Evolutionary conservation across 805 yeast species (phyloP), one percentile per base, ranked within the genome.

Genomic region (Wickerhamomyces xylosicus): DNA sequence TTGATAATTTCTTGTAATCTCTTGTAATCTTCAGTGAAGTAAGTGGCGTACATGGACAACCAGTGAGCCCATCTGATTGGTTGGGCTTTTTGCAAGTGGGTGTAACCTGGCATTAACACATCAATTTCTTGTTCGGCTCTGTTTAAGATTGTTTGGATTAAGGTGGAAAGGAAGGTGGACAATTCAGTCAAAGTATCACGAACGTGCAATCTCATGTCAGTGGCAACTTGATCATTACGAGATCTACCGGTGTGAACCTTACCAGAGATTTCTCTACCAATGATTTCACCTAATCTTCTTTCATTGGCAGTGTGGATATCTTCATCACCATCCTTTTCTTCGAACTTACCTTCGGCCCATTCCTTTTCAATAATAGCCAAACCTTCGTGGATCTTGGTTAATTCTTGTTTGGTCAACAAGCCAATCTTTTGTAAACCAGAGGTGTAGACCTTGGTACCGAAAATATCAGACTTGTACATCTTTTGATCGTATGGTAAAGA

Each of bases 21-120:
- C 58, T 84, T 77, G 64, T 82, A 78, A 59, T 92, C 99, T 56
- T 87, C 87, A 9, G 89, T 75, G 62, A 92, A 81, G 58, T 89
- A 92, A 2, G 98, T 90, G 31, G 96, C 97, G 56, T 92, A 90
- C 58, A 86, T 79, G 49, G 90, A 77, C 48, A 92, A 69, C 96
- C 97, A 90, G 60, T 92, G 99, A 1, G 97, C 71, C 99, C 99
- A 92, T 65, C 99, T 77, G 56, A 92, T 92, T n/a, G 99, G 99
- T 38, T 64, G 99, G 2, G 97, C 97, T 60, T 95, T 83, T 70
- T 92, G 98, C 58, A 92, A 69, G 66, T 92, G 99, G 13, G 99
- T 92, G 67, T 92, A 92, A 34, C 99, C 99, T 10, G 99, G 99
- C 97, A 92, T 92, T 56, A 92, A 71, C 16, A 82, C 83, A 51